Base-by-base conservation (phyloP, 2,329 filamentous ascomycete genomes). In the Graphilbum ipis-grandicollis region DNA sequence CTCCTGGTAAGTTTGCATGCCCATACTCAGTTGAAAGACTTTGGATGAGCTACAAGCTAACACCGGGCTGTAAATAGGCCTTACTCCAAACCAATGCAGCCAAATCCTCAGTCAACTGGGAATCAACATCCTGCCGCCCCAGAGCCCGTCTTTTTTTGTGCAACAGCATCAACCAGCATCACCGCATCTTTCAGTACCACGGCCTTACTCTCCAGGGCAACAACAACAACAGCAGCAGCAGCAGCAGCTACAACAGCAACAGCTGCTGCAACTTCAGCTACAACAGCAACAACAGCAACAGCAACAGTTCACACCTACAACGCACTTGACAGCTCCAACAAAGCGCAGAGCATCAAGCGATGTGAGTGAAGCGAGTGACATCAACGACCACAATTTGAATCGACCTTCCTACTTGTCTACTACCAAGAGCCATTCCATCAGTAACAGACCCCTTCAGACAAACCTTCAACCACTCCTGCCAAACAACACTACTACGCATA, bases 61-160 rank as follows among this genome's bases (percentile, higher is more conserved):
- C 39, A 36, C 19, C 9, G 32, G 31, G 8, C 14, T 22, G 30
- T 9, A 33, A n/a, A 29, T 37, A 57, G 55, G 54, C 17, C 52
- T 54, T 25, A 56, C 50, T 35, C 46, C 56, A 46, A 49, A 49
- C 23, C 52, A 56, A 40, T 56, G 54, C 40, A 43, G 47, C 19
- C 46, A 48, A 33, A 52, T 52, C 9, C 48, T 48, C n/a, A 47
- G 48, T 34, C 33, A 31, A 39, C 52, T 57, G 52, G 45, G 44
- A 9, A 43, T 23, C 6, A 13, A 28, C 5, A 28, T 13, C 9
- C 26, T 13, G 26, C 14, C n/a, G n/a, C n/a, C n/a, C n/a, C n/a
- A n/a, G n/a, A n/a, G n/a, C n/a, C n/a, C n/a, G n/a, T n/a, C n/a
- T n/a, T n/a, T n/a, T n/a, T n/a, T n/a, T n/a, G n/a, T n/a, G n/a